Evolutionary conservation across 2,329 filamentous ascomycete genomes (phyloP), one percentile per base, ranked within the genome.

Genomic region (Zymoseptoria crescenta): DNA sequence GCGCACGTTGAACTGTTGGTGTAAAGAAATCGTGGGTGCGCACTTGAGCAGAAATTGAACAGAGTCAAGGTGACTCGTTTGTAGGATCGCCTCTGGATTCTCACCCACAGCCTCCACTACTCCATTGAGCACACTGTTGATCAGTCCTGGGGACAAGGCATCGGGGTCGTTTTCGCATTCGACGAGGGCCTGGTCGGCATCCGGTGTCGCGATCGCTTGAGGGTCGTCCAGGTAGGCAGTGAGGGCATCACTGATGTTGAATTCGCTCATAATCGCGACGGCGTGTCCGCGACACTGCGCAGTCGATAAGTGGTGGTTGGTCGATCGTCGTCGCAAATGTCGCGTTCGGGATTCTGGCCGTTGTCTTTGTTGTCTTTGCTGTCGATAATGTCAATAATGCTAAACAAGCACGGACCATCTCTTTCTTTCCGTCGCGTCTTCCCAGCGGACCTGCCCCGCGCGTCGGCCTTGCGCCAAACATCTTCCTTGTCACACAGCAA

Each of bases 141-240:
- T 84, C 67, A 96, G 76, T 58, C 84, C 83, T 60, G 84, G 85
- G 28, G 89, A 90, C 65, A 96, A 83, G 55, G 87, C 82, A 70
- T 96, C 91, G 55, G 91, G 89, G 68, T 96, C 91, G 74, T 89
- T 88, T 78, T 97, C 94, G 82, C 90, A 95, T 73, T 97, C 93
- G 68, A 91, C 81, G 20, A 99, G 84, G 60, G 88, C 84, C 51
- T 86, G 76, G 67, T 94, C 88, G 58, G 92, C 94, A 74, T 97
- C 93, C 50, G 89, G 87, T 2, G 92, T 96, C 7, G 88, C 80
- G 58, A 97, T 88, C 48, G 85, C 83, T 52, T 86, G 80, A 8
- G 94, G 93, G 74, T 97, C 93, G 76, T 91, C 95, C 83, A 96
- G 89, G 77, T 96, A 99, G 74, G 90, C 84, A 81, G 96, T 96